These are phyloP conservation scores for Calcarisporium arbuscula DNA, from an alignment of 2,329 filamentous ascomycete species.

Conservation along the genomic window DNA sequence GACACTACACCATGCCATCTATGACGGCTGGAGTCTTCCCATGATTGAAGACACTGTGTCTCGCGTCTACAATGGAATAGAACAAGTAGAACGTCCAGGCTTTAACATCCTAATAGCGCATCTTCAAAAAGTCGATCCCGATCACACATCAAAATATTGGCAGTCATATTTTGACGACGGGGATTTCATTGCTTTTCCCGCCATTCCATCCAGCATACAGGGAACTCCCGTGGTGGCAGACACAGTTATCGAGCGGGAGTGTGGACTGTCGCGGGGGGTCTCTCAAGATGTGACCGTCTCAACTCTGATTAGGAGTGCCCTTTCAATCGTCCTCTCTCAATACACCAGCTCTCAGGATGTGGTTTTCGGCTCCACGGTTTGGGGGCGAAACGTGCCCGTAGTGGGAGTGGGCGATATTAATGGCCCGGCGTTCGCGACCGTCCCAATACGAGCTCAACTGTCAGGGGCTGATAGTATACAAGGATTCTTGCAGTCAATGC, in stretches of 20 bases:
- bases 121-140: too few species aligned
- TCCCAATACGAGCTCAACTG: constrained; percentile 31
- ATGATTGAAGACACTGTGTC: too few species aligned
- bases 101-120: too few species aligned
- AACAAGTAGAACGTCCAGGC: too few species aligned
- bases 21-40: neutral
- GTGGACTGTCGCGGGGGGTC: too few species aligned
- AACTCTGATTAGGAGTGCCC: constrained; percentile 30
- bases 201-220: too few species aligned
- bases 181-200: too few species aligned
- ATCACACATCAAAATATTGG: too few species aligned
- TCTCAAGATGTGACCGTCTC: constrained; percentile 7
- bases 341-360: constrained; percentile 37
- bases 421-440: constrained; percentile 31
- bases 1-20: neutral
- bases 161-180: too few species aligned
- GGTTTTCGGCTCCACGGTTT: constrained; percentile 35
- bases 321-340: constrained; percentile 40
- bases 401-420: constrained; percentile 11
- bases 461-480: constrained; percentile 15
- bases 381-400: constrained; percentile 25
- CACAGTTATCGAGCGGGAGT: too few species aligned
- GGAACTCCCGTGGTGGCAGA: too few species aligned
- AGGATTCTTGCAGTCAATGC: constrained; percentile 8
- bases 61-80: too few species aligned